These are phyloP conservation scores for Haematococcus sp. DNA, from an alignment of 139 green algal genomes.

Conservation along the genomic window DNA sequence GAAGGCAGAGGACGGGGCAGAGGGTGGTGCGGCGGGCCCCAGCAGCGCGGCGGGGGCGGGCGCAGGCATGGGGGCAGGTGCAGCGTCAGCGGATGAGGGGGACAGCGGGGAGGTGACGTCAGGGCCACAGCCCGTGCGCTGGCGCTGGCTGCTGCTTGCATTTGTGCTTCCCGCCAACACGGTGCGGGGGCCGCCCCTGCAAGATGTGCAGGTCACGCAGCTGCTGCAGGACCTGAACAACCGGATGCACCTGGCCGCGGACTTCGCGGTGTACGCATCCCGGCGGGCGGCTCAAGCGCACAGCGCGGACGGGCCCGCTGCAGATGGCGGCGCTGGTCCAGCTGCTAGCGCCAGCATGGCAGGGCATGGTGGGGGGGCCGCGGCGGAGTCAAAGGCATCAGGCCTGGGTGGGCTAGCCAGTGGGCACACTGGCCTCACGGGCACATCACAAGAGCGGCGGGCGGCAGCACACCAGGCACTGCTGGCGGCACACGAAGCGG, in stretches of 20 bases:
- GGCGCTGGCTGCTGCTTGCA: constrained; percentile 38
- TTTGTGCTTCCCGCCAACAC: constrained; percentile 17
- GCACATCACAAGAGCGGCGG: background rate
- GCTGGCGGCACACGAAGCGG: constrained; percentile 1
- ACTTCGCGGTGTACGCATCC: constrained; percentile 31
- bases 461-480: background rate
- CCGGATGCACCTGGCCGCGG: constrained; percentile 36
- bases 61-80: background rate
- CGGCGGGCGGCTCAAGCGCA: background rate
- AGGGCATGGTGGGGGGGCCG: background rate
- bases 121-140: constrained; percentile 23
- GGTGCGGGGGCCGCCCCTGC: background rate
- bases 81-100: background rate
- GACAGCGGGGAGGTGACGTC: constrained; percentile 19
- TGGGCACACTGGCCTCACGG: background rate
- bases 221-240: constrained; percentile 36
- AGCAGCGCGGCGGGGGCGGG: background rate
- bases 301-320: background rate
- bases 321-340: background rate
- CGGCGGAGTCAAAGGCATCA: background rate
- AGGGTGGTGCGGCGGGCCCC: background rate
- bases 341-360: background rate
- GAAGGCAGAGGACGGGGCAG: background rate
- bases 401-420: background rate
- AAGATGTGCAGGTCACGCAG: background rate